These are phyloP conservation scores for Limnomonas spitsbergensis DNA, from an alignment of 139 green algal genomes.

Conservation along the genomic window DNA sequence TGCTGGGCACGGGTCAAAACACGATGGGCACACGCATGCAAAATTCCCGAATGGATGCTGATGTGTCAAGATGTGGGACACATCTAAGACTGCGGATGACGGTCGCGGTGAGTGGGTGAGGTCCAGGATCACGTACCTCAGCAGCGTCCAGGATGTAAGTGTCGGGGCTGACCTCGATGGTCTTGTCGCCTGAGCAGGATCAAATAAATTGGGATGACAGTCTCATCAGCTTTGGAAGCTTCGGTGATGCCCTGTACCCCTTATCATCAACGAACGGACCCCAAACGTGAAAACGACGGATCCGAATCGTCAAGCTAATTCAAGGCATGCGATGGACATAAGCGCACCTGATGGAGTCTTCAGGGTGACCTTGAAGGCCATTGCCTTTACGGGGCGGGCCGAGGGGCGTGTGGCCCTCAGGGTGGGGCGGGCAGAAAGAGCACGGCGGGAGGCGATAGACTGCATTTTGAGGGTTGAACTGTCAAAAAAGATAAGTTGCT, in stretches of 20 bases:
- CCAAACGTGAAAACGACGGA: neutral
- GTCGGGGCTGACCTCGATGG: conserved; percentile 53
- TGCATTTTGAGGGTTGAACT: neutral
- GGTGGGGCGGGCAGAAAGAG: conserved; percentile 4
- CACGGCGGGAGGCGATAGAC: neutral
- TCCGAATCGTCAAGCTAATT: too few species aligned
- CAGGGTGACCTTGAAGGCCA: conserved; percentile 70
- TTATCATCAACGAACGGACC: too few species aligned
- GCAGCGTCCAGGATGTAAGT: conserved; percentile 66
- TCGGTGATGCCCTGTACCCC: too few species aligned
- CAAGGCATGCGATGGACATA: too few species aligned
- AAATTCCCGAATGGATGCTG: too few species aligned
- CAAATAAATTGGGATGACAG: neutral
- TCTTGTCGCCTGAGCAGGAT: conserved; percentile 34
- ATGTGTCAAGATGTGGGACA: too few species aligned
- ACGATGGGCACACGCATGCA: too few species aligned
- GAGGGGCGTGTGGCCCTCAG: conserved; percentile 16
- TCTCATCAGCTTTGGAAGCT: too few species aligned
- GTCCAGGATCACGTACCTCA: conserved; percentile 37
- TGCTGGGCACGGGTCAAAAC: too few species aligned
- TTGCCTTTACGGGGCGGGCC: conserved; percentile 22
- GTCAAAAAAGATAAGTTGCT: neutral
- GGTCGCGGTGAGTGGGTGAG: too few species aligned
- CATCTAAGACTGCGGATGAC: too few species aligned
- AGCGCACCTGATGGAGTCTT: conserved; percentile 45